Percentiles rank a stretch among this genome's conserved stretches.
Evolutionary conservation across 495 filamentous ascomycete genomes (phyloP).

Genomic region (Daldinia decipiens): DNA sequence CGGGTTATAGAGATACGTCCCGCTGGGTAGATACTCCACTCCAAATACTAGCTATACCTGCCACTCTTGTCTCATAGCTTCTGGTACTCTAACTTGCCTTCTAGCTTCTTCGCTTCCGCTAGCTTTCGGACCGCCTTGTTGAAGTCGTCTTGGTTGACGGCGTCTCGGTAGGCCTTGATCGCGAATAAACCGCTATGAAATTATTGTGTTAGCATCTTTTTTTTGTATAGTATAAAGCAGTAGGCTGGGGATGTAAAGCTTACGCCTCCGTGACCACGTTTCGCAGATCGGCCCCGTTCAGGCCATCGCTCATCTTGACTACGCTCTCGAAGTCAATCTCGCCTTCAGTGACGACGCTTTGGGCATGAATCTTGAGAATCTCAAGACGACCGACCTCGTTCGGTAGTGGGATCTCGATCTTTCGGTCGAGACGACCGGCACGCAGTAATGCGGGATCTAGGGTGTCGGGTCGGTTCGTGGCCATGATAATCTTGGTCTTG

Average conservation of each 20-base stretch:
- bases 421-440: conserved; percentile 93
- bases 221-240: neutral
- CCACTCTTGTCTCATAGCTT: conserved; percentile 75
- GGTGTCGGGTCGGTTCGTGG: conserved; percentile 97
- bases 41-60: neutral
- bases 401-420: conserved; percentile 99
- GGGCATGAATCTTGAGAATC: conserved; percentile 98
- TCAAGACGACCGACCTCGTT: conserved; percentile 98
- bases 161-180: conserved; percentile 96
- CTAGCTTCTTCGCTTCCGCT: conserved; percentile 96
- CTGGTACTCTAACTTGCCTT: conserved; percentile 97
- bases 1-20: neutral
- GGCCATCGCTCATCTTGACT: conserved; percentile 98
- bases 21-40: neutral
- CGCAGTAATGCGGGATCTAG: conserved; percentile 94
- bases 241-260: conserved; percentile 51
- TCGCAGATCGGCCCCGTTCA: conserved; percentile 96
- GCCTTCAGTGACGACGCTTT: conserved; percentile 84
- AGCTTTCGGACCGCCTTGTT: conserved; percentile 98
- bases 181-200: conserved; percentile 83
- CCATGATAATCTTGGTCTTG: conserved; percentile 99
- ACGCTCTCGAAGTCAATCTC: conserved; percentile 99
- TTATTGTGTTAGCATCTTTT: conserved; percentile 31
- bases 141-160: conserved; percentile 98
- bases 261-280: conserved; percentile 99